These are phyloP conservation scores for Mrakia frigida DNA, from an alignment of 768 basidiomycete genomes.

Conservation along the genomic window DNA sequence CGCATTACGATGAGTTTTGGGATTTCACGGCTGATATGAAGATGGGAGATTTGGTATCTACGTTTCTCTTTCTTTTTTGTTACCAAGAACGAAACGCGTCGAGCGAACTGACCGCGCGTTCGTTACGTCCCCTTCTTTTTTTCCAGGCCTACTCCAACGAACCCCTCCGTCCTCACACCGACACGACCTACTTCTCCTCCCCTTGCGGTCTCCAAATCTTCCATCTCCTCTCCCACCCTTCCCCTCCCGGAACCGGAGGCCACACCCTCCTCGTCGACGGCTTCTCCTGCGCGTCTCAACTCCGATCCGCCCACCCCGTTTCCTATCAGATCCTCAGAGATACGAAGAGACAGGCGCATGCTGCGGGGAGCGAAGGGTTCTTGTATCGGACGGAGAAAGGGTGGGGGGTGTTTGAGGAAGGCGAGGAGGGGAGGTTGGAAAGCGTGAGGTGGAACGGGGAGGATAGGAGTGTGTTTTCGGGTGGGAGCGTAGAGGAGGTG, in stretches of 20 bases:
- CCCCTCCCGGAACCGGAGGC: slow-evolving; percentile 71
- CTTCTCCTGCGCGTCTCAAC: slow-evolving; percentile 79
- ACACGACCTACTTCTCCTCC: slow-evolving; percentile 74
- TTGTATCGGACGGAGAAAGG: slow-evolving; percentile 50
- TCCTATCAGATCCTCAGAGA: slow-evolving; percentile 64
- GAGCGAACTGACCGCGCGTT: no score
- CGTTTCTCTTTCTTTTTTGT: background rate
- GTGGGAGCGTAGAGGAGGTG: slow-evolving; percentile 49
- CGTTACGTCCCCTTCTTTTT: background rate
- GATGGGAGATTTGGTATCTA: slow-evolving; percentile 68
- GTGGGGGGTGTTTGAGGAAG: slow-evolving; percentile 58
- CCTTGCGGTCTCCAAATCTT: slow-evolving; percentile 94
- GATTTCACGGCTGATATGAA: slow-evolving; percentile 88
- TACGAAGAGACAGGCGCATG: slow-evolving; percentile 71
- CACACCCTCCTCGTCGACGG: slow-evolving; percentile 90
- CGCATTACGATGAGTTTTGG: slow-evolving; percentile 82
- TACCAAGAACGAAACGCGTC: background rate
- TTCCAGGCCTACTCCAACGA: slow-evolving; percentile 75
- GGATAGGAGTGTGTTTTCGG: slow-evolving; percentile 71
- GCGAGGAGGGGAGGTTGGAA: slow-evolving; percentile 58
- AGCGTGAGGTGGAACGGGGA: slow-evolving; percentile 94
- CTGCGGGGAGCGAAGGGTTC: slow-evolving; percentile 65
- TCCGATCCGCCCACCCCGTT: slow-evolving; percentile 66
- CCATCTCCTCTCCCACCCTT: slow-evolving; percentile 67
- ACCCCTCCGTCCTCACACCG: slow-evolving; percentile 78